Percentiles rank a stretch among this genome's conserved stretches.
These are phyloP conservation scores for Botryobasidium botryosum DNA, from an alignment of 768 basidiomycete genomes.

Conservation along the genomic window DNA sequence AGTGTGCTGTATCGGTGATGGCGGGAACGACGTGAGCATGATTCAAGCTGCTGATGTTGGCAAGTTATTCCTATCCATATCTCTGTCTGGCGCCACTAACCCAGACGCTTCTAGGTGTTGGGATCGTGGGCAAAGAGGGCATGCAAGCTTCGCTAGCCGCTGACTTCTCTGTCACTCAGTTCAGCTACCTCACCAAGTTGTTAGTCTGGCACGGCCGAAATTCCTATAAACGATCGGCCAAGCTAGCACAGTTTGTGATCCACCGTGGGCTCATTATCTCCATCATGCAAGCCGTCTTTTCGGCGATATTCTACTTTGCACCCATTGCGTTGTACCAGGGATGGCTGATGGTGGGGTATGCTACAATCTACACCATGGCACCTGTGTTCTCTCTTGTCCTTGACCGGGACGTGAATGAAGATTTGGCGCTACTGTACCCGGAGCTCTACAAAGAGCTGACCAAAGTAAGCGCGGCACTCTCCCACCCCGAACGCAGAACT, in stretches of 20 bases:
- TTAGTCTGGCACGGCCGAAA: conserved; percentile 98
- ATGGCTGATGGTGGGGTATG: conserved; percentile 95
- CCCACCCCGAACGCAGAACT: neutral
- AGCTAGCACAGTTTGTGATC: conserved; percentile 96
- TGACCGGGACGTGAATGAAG: conserved; percentile 90
- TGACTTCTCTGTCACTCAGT: conserved; percentile 95
- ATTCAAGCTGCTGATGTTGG: conserved; percentile 98
- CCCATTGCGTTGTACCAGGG: conserved; percentile 97
- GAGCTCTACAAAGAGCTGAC: conserved; percentile 96
- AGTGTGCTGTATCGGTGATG: conserved; percentile 97
- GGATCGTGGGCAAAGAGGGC: conserved; percentile 98
- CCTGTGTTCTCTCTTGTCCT: conserved; percentile 95
- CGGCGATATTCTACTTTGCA: conserved; percentile 82
- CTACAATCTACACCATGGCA: conserved; percentile 94
- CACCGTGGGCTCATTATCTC: conserved; percentile 95
- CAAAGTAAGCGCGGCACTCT: conserved; percentile 38
- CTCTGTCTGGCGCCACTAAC: conserved; percentile 14
- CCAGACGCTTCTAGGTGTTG: conserved; percentile 43
- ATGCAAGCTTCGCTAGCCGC: conserved; percentile 98
- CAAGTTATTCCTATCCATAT: conserved; percentile 26
- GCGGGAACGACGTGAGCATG: conserved; percentile 99
- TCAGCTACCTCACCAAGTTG: conserved; percentile 87
- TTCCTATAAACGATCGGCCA: conserved; percentile 94
- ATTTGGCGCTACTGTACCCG: conserved; percentile 86
- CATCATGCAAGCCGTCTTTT: conserved; percentile 95